Base-by-base conservation (phyloP, 352 stramenopile species). In the Globisporangium okanoganense region DNA sequence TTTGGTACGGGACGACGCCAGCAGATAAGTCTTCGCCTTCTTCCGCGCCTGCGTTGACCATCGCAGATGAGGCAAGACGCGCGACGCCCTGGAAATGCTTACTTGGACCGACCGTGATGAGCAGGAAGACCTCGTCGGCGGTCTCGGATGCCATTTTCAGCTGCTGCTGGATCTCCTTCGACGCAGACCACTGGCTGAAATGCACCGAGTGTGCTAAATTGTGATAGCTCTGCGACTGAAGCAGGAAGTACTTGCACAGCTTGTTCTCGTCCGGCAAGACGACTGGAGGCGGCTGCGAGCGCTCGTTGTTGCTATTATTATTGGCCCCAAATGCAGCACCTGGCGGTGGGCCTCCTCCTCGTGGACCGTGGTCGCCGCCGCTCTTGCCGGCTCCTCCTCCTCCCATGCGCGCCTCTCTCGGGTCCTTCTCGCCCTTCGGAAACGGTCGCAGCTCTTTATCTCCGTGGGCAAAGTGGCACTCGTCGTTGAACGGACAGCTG, bases 391-490 rank as follows among this genome's bases (percentile, higher is more conserved):
- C 45, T 10, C 24, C 27, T n/a, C 41, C 47, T 7, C 58, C 43
- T 7, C 18, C 52, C 56, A 31, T 65, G 22, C 73, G 65, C 20
- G 63, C 62, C 10, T 80, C 69, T 38, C 75, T 67, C 27, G 65
- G 56, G n/a, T 82, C 75, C 12, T 87, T 79, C 49, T 90, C 80
- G 24, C 75, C 87, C 58, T 92, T 91, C 3, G 87, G 86, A 63
- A 96, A 96, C 33, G 87, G 85, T 6, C 89, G 66, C 36, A 99
- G 71, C 67, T 99, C 95, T 33, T 87, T 85, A 47, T 98, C 88
- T 20, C 96, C 96, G 75, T 99, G 96, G 0, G 96, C 96, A 80
- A 99, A 99, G 61, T 99, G 95, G 69, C 96, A 99, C 38, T 97
- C 92, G 45, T 98, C 95, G 18, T 88, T 90, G 77, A 98, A 99